Base-by-base conservation (phyloP, 2,329 filamentous ascomycete species). In the Blastomyces silverae region DNA sequence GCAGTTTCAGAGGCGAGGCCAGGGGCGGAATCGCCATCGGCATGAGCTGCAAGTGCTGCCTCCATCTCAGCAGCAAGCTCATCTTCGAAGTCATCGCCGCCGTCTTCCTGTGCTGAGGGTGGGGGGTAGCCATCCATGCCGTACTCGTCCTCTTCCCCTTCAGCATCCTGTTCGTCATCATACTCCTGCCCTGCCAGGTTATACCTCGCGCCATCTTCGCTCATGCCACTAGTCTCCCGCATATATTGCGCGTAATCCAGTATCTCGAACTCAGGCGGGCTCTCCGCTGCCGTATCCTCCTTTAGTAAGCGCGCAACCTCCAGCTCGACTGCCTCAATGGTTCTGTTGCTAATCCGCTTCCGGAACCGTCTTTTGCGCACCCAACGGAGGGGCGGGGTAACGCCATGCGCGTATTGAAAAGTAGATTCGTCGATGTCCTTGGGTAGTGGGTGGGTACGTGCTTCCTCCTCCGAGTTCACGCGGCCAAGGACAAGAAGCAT, bases 311-410 rank as follows among this genome's bases (percentile, higher is more conserved):
- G 83, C 68, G 91, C 86, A 44, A 95, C 90, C 69, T 90, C 85
- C 64, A 87, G 85, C 72, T 96, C 91, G 61, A 93, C 91, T 69
- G 91, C 88, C 73, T 93, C 89, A 67, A 94, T 92, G 68, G 92
- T 90, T 66, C 91, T 88, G 65, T 92, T 87, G 66, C 88, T 91
- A 63, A 93, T 85, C 2, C 91, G 87, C 73, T 92, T 92, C 65
- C 91, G 86, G 77, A 96, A 96, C 42, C 92, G 85, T 37, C 90
- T 86, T 74, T 91, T 91, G 55, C 90, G 83, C 55, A 89, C 91
- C 79, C 90, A 91, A 73, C 91, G 89, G 87, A 96, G 90, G 0
- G 92, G 92, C 5, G 92, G 91, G 1, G 91, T 94, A 25, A 96
- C 80, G 42, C 92, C 92, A 75, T 96, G 92, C 0, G 91, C 89